Base-by-base conservation (phyloP, 2,329 filamentous ascomycete species). In the Thermoascus crustaceus region DNA sequence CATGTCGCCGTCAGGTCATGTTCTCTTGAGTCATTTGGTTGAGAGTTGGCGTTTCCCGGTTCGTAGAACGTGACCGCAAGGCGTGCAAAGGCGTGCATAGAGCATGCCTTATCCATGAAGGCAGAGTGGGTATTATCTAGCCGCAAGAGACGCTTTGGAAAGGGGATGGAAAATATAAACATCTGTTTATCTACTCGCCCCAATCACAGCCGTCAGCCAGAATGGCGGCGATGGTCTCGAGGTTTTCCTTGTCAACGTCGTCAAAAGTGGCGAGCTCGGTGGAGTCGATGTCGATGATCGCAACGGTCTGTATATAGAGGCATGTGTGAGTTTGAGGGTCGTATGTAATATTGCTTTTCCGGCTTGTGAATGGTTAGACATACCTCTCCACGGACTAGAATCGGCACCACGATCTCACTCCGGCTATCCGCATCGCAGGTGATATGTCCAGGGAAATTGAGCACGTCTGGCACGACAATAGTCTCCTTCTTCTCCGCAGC, bases 401-500 rank as follows among this genome's bases (percentile, higher is more conserved):
- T 60, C 22, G 67, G 67, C 29, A 70, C 66, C 9, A 70, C 67
- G 48, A 71, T 66, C 51, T 71, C 67, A 53, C 67, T 70, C 41
- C 55, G 53, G 41, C 60, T 69, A 23, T 66, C 64, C 7, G 59
- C 61, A 45, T 70, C 67, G 44, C 67, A 71, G 7, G 67, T 65
- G 52, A 71, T 70, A 50, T 71, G 67, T 3, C 67, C 66, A 7
- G 64, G 61, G 42, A 67, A 69, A 5, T 49, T 39, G 24, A 54
- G 31, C 31, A 69, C 65, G 38, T 70, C 66, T 1, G 52, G 47
- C n/a, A 71, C 65, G 7, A 68, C 32, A 2, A 66, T 44, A 1
- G 60, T 64, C 46, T 60, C 51, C 20, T 52, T 54, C 24, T 52
- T 56, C 24, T 53, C 50, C 1, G 65, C 66, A 2, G 64, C 66